phyloP scores from a whole-genome alignment of 2,329 filamentous ascomycete genomes.

The Claviceps pazoutovae region DNA sequence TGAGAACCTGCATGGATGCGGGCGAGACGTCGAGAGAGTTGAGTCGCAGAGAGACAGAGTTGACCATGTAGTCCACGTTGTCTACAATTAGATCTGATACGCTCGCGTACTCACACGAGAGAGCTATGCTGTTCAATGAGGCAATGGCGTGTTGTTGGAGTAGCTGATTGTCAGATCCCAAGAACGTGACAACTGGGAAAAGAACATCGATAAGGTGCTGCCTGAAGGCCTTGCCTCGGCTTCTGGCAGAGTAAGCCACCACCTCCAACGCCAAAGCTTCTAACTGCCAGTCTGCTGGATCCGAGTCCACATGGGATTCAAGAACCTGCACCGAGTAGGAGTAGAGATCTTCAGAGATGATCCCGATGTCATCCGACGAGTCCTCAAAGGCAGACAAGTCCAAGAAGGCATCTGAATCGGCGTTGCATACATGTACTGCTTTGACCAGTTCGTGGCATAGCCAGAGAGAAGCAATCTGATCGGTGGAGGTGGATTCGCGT shows the following conservation, averaged over 20 bases:
- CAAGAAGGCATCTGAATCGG: slow-evolving; percentile 53
- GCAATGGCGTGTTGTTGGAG: slow-evolving; percentile 72
- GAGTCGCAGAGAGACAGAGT: slow-evolving; percentile 75
- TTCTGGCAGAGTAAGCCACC: slow-evolving; percentile 59
- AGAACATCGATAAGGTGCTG: slow-evolving; percentile 80
- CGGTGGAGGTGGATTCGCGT: slow-evolving; percentile 41
- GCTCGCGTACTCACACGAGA: slow-evolving; percentile 57
- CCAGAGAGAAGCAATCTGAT: slow-evolving; percentile 64
- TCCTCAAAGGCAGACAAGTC: slow-evolving; percentile 30
- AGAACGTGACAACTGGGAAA: slow-evolving; percentile 79
- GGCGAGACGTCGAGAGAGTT: slow-evolving; percentile 89
- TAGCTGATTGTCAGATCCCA: slow-evolving; percentile 55
- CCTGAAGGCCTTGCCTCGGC: slow-evolving; percentile 54
- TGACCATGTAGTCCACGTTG: slow-evolving; percentile 94
- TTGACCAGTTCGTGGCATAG: slow-evolving; percentile 60
- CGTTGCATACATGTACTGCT: slow-evolving; percentile 34
- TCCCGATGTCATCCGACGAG: slow-evolving; percentile 27
- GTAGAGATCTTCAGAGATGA: slow-evolving; percentile 51
- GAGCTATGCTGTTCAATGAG: slow-evolving; percentile 67
- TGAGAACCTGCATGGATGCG: slow-evolving; percentile 75
- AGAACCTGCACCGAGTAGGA: slow-evolving; percentile 51
- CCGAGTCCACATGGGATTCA: slow-evolving; percentile 35
- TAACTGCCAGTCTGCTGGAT: slow-evolving; percentile 51
- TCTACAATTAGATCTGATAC: slow-evolving; percentile 71
- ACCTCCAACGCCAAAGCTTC: slow-evolving; percentile 71